Percentiles rank a stretch among this genome's conserved stretches.
phyloP scores from a whole-genome alignment of 495 filamentous ascomycete species.

The Podospora tetraspora region DNA sequence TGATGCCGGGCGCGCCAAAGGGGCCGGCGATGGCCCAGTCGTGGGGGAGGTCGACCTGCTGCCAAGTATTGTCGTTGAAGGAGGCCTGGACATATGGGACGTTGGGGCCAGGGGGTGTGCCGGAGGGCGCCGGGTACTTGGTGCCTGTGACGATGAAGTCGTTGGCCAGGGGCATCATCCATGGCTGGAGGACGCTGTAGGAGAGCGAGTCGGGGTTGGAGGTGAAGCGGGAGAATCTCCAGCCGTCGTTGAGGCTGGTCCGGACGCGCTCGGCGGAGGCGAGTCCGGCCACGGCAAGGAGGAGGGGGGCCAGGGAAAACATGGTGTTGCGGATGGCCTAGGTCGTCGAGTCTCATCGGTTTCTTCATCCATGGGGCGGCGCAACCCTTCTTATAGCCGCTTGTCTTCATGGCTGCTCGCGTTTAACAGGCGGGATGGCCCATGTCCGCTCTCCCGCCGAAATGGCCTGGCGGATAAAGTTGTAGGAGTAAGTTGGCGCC shows the following conservation, averaged over 20 bases:
- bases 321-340: not conserved
- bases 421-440: not conserved
- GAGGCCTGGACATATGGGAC: constrained; percentile 8
- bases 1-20: constrained; percentile 41
- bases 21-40: constrained; percentile 50
- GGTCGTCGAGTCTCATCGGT: not conserved
- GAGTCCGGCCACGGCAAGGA: not conserved
- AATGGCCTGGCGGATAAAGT: not conserved
- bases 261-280: constrained; percentile 9
- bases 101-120: constrained; percentile 1
- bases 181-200: constrained; percentile 25
- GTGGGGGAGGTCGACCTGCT: constrained; percentile 28
- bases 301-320: not conserved
- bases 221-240: constrained; percentile 28
- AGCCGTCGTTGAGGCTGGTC: constrained; percentile 24
- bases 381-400: not conserved
- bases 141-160: constrained; percentile 21
- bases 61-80: constrained; percentile 22
- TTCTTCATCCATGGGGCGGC: not conserved
- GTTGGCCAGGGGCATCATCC: constrained; percentile 26
- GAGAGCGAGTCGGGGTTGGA: constrained; percentile 23
- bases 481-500: not conserved
- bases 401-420: not conserved
- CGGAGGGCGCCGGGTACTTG: constrained; percentile 8
- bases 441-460: not conserved